phyloP scores from a whole-genome alignment of 2,329 filamentous ascomycete genomes.

The Colletotrichum sublineola region DNA sequence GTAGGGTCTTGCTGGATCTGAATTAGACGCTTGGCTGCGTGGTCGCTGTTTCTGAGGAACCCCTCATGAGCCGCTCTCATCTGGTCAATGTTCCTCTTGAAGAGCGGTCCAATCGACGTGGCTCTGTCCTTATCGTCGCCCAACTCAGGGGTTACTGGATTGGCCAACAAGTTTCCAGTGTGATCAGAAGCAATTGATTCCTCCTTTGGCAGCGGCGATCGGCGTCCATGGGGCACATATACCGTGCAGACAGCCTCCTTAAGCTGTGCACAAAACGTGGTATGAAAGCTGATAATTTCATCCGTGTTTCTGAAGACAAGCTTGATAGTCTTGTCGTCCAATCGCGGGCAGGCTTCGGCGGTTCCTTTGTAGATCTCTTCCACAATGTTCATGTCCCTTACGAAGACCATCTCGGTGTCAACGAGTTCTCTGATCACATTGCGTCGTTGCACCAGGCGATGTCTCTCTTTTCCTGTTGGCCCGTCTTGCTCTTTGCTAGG shows the following conservation, averaged over 20 bases:
- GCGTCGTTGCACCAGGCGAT: slow-evolving; percentile 82
- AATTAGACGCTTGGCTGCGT: slow-evolving; percentile 71
- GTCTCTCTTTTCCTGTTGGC: slow-evolving; percentile 68
- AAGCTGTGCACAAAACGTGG: slow-evolving; percentile 81
- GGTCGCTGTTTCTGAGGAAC: slow-evolving; percentile 73
- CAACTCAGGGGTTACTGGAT: slow-evolving; percentile 56
- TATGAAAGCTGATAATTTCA: slow-evolving; percentile 89
- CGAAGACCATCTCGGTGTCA: slow-evolving; percentile 91
- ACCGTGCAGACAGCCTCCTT: slow-evolving; percentile 85
- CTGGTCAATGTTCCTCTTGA: slow-evolving; percentile 68
- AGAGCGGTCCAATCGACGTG: slow-evolving; percentile 66
- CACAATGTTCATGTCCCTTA: slow-evolving; percentile 96
- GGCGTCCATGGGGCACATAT: slow-evolving; percentile 74
- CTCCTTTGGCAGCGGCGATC: slow-evolving; percentile 58
- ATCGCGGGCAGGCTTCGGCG: slow-evolving; percentile 81
- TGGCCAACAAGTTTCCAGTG: slow-evolving; percentile 48
- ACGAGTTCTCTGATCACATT: slow-evolving; percentile 92
- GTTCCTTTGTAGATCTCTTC: slow-evolving; percentile 98
- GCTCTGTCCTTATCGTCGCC: slow-evolving; percentile 67
- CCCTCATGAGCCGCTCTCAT: slow-evolving; percentile 73
- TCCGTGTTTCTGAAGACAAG: slow-evolving; percentile 93
- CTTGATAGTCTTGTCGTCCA: slow-evolving; percentile 87
- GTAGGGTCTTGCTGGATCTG: slow-evolving; percentile 74
- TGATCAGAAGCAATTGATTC: slow-evolving; percentile 58
- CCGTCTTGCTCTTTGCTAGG: slow-evolving; percentile 56